Evolutionary conservation across 306 rosid genomes (phyloP).

Genomic region (Prunus armeniaca): DNA sequence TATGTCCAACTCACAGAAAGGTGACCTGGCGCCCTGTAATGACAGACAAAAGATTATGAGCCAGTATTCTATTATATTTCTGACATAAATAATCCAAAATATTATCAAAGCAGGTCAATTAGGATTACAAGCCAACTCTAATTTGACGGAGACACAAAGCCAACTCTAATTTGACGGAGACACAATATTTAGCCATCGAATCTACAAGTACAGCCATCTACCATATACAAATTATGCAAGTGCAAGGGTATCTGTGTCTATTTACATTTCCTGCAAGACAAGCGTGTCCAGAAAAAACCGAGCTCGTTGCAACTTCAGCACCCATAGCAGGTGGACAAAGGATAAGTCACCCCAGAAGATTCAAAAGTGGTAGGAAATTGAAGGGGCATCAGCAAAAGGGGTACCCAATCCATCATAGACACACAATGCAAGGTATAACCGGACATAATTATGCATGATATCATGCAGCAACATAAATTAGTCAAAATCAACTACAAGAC

Average conservation of each 20-base stretch:
- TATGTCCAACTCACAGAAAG: conserved; percentile 65
- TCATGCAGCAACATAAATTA: neutral
- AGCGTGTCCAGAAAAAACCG: neutral
- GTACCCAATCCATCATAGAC: neutral
- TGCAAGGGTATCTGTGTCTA: neutral
- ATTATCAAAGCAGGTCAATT: neutral
- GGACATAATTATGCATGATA: neutral
- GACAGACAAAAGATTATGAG: conserved; percentile 17
- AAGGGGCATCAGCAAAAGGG: neutral
- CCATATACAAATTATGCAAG: neutral
- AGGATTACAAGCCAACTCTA: neutral
- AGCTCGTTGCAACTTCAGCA: neutral
- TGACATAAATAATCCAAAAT: neutral
- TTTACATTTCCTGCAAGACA: neutral
- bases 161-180: neutral
- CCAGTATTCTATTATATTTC: neutral
- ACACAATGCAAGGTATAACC: neutral
- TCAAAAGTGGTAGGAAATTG: neutral
- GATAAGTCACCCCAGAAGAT: neutral
- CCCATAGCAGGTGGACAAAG: neutral
- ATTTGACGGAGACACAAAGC: neutral
- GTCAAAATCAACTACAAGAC: neutral
- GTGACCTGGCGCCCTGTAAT: conserved; percentile 60
- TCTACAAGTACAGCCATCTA: neutral
- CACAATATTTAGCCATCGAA: neutral